Percentiles rank a stretch among this genome's conserved stretches.
These are phyloP conservation scores for Ophiostoma sp. DNA, from an alignment of 2,329 filamentous ascomycete species.

Conservation along the genomic window DNA sequence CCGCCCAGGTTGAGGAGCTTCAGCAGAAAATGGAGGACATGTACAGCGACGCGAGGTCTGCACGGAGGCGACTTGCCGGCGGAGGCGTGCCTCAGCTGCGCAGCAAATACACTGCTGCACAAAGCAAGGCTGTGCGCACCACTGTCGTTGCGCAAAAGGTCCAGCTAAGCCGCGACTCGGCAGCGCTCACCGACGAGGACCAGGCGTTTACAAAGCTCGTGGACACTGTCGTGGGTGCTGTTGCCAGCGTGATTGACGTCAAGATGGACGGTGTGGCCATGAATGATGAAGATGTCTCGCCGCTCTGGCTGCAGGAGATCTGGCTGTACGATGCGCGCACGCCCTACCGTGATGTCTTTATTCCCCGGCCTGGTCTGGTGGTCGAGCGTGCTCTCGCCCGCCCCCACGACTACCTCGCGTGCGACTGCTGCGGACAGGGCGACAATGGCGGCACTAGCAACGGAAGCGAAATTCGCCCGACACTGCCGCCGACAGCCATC, in stretches of 20 bases:
- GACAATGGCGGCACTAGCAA: slow-evolving; percentile 19
- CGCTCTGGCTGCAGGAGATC: slow-evolving; percentile 60
- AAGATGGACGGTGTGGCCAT: slow-evolving; percentile 34
- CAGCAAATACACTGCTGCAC: slow-evolving; percentile 68
- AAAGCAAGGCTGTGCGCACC: slow-evolving; percentile 64
- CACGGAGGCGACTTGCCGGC: not conserved
- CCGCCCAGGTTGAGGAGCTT: slow-evolving; percentile 45
- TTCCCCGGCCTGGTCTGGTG: slow-evolving; percentile 63
- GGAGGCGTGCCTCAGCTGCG: slow-evolving; percentile 43
- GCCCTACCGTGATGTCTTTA: slow-evolving; percentile 68
- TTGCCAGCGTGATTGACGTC: slow-evolving; percentile 39
- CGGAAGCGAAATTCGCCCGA: slow-evolving; percentile 50
- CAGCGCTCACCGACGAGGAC: slow-evolving; percentile 64
- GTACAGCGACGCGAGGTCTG: slow-evolving; percentile 38
- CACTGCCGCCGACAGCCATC: slow-evolving; percentile 65
- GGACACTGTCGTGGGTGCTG: slow-evolving; percentile 47
- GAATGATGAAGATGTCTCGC: not conserved
- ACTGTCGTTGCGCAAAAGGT: slow-evolving; percentile 79
- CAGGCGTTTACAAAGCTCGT: slow-evolving; percentile 63
- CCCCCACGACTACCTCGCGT: slow-evolving; percentile 73
- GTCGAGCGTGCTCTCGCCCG: slow-evolving; percentile 66
- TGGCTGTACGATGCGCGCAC: slow-evolving; percentile 69
- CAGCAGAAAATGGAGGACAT: slow-evolving; percentile 42
- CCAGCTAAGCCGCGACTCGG: slow-evolving; percentile 69
- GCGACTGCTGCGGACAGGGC: slow-evolving; percentile 55